Base-by-base conservation (phyloP, 495 filamentous ascomycete species). In the Daldinia caldariorum region DNA sequence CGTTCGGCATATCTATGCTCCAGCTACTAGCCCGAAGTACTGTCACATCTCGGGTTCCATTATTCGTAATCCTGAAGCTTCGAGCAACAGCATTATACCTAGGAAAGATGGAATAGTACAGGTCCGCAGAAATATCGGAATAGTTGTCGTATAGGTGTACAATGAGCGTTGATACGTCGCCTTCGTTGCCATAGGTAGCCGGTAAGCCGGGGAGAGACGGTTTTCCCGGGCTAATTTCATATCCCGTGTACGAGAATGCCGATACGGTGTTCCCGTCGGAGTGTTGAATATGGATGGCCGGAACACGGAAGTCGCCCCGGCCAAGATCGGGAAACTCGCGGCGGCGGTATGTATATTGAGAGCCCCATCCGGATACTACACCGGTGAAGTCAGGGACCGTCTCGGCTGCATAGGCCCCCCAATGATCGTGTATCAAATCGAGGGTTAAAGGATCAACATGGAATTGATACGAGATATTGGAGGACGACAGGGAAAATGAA, bases 281-380 rank as follows among this genome's bases (percentile, higher is more conserved):
- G 66, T 87, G 84, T 18, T 78, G 77, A 61, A 87, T 82, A 22
- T 84, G 80, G 38, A 86, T 79, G 0, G 85, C 85, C n/a, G 85
- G 85, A 4, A 81, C 74, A 10, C 85, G 81, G 57, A 84, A 86
- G 69, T 87, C 85, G 13, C 85, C 84, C 26, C 84, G 79, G 0
- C 85, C 85, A 34, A 83, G 80, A 53, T 87, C 85, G 3, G 85
- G 85, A 53, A 87, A 86, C 67, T 87, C 85, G 8, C 85, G 82
- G 3, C 84, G 83, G 6, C 79, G 71, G 53, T 84, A 82, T 9
- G 80, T 82, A n/a, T 78, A 73, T 14, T 71, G 73, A 6, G 79
- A 78, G 18, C 76, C 77, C 84, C 85, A 87, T 39, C 85, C 85
- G 31, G 80, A 77, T 16, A 79, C 78, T 35, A 72, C 66, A 6